Conservation (phyloP, 1,139 yeast genomes). For the Fermentozyma sake region DNA sequence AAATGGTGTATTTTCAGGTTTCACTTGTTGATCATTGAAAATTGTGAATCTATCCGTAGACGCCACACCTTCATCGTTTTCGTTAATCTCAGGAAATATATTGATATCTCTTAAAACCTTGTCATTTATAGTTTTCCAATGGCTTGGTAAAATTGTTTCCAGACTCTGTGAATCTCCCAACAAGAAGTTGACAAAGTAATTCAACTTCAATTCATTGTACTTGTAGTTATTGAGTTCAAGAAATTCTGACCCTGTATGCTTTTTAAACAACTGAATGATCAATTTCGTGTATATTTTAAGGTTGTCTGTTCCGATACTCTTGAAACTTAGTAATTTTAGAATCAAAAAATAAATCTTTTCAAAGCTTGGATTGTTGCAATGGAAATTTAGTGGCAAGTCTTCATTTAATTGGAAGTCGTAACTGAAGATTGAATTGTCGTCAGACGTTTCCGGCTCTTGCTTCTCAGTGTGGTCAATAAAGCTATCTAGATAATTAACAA, state of each 20-base stretch:
- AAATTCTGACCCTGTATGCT: slow-evolving; percentile 16
- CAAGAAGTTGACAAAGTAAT: slow-evolving; percentile 17
- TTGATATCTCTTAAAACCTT: slow-evolving; percentile 9
- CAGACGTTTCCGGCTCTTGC: slow-evolving; percentile 5
- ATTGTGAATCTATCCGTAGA: no score
- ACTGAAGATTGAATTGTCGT: slow-evolving; percentile 20
- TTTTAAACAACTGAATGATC: slow-evolving; percentile 23
- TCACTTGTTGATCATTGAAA: no score
- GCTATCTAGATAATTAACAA: slow-evolving; percentile 19
- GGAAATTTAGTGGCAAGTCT: slow-evolving; percentile 3
- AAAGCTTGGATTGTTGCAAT: slow-evolving; percentile 11
- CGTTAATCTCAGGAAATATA: slow-evolving; percentile 12
- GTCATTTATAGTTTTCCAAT: slow-evolving; percentile 11
- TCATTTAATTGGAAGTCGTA: slow-evolving; percentile 9
- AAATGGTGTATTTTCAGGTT: background rate
- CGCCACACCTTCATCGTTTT: slow-evolving; percentile 6
- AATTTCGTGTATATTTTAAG: slow-evolving; percentile 14
- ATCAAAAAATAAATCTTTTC: slow-evolving; percentile 20
- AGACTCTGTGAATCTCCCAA: slow-evolving; percentile 7
- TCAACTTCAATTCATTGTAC: slow-evolving; percentile 17
- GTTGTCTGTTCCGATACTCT: slow-evolving; percentile 8
- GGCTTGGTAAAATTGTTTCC: slow-evolving; percentile 13
- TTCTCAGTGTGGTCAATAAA: slow-evolving; percentile 8
- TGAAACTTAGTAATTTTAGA: slow-evolving; percentile 18
- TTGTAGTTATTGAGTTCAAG: slow-evolving; percentile 18